Base-by-base conservation (phyloP, 1,284 basidiomycete genomes). In the Cutaneotrichosporon dermatis region DNA sequence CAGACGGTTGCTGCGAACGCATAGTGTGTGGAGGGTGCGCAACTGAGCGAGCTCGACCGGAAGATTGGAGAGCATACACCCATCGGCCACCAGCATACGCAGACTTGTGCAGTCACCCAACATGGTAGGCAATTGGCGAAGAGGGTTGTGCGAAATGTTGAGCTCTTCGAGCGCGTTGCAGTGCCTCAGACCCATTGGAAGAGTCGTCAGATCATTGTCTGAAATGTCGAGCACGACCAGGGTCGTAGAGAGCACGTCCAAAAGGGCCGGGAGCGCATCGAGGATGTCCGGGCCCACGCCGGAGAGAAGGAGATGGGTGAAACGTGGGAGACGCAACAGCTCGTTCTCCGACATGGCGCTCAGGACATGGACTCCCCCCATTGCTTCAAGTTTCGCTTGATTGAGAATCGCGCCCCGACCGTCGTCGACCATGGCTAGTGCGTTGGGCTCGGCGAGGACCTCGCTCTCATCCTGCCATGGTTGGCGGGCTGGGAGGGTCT, bases 181-280 rank as follows among this genome's bases (percentile, higher is more conserved):
- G 25, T 84, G 79, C 25, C 85, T 83, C 46, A 99, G 84, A 12
- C 86, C 83, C 4, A 86, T 85, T 2, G 95, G 93, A 46, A 99
- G 80, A 33, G 86, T 85, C 41, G 84, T 83, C 42, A 99, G 83
- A 64, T 88, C 87, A 76, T 94, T 95, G 66, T 86, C 83, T 34
- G 91, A 92, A 49, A 97, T 88, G 76, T 97, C 93, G 46, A 96
- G 83, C 7, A 90, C 91, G 62, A 95, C 85, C 43, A 96, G 83
- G 33, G 89, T 88, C 45, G 82, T 80, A 54, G 83, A 82, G 59
- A 92, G 89, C 59, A 84, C 83, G 36, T 88, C 88, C 11, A 95
- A 79, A 5, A 82, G 80, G 51, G 74, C 80, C 33, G 86, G 83
- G 49, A 96, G 82, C 71, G 92, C 89, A 7, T 83, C 69, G 13